These are phyloP conservation scores for Colletotrichum agaves DNA, from an alignment of 2,329 filamentous ascomycete species.

Conservation along the genomic window DNA sequence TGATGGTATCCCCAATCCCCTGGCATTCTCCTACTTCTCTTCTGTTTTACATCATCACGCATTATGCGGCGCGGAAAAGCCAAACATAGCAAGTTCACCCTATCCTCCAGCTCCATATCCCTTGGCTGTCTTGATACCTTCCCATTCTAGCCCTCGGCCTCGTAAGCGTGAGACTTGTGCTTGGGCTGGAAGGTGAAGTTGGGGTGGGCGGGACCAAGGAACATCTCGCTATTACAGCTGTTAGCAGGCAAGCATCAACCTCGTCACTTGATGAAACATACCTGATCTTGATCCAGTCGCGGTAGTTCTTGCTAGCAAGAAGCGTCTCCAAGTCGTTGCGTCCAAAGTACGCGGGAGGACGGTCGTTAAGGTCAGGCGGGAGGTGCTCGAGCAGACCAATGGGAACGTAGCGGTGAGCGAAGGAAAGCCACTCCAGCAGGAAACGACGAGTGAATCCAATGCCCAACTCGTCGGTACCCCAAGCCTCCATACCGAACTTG, in stretches of 20 bases:
- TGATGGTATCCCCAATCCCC: neutral
- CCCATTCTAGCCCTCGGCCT: slow-evolving; percentile 71
- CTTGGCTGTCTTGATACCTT: neutral
- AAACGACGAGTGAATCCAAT: slow-evolving; percentile 92
- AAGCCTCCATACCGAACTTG: slow-evolving; percentile 89
- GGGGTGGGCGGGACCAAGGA: slow-evolving; percentile 88
- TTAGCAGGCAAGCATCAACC: slow-evolving; percentile 19
- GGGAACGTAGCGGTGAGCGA: slow-evolving; percentile 90
- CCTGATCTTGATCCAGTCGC: slow-evolving; percentile 99
- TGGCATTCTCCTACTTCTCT: neutral
- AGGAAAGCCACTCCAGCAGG: slow-evolving; percentile 95
- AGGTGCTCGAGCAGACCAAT: slow-evolving; percentile 88
- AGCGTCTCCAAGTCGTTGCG: slow-evolving; percentile 94
- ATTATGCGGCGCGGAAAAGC: neutral
- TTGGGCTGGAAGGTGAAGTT: slow-evolving; percentile 97
- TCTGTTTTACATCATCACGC: neutral
- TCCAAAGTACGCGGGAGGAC: slow-evolving; percentile 85
- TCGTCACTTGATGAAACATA: slow-evolving; percentile 57
- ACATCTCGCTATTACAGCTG: slow-evolving; percentile 82
- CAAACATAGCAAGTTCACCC: neutral
- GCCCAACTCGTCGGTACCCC: slow-evolving; percentile 95
- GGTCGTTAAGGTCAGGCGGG: slow-evolving; percentile 88
- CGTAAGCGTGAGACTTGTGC: slow-evolving; percentile 94
- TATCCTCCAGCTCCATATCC: neutral
- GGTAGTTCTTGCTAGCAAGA: slow-evolving; percentile 89